Evolutionary conservation across 2,329 filamentous ascomycete species (phyloP).

Genomic region (Penicillium occitanis): DNA sequence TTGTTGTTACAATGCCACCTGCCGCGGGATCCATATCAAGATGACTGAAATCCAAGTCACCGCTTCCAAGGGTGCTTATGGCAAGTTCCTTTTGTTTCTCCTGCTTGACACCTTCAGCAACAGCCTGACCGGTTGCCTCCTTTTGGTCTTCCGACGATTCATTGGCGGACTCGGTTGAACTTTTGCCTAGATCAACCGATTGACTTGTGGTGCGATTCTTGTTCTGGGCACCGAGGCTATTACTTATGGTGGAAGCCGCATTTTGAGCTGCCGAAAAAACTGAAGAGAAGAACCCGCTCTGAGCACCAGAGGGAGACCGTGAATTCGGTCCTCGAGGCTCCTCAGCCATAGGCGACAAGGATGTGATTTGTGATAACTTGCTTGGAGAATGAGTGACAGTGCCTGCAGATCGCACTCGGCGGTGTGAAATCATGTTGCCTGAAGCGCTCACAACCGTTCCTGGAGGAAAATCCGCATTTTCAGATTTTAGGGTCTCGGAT

Average conservation of each 20-base stretch:
- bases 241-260: conserved; percentile 78
- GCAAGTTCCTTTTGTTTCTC: conserved; percentile 66
- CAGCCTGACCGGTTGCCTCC: conserved; percentile 25
- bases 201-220: conserved; percentile 41
- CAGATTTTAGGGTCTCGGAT: conserved; percentile 28
- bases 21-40: conserved; percentile 64
- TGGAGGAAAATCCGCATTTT: conserved; percentile 29
- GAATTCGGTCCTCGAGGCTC: conserved; percentile 50
- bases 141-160: conserved; percentile 26
- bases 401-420: conserved; percentile 56
- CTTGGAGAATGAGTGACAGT: conserved; percentile 65
- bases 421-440: conserved; percentile 73
- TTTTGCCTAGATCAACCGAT: conserved; percentile 20
- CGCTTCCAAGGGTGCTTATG: conserved; percentile 83
- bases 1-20: conserved; percentile 37
- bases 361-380: conserved; percentile 76
- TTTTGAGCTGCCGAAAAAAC: conserved; percentile 92
- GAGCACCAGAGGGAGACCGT: conserved; percentile 58
- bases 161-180: conserved; percentile 27
- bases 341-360: conserved; percentile 75
- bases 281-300: conserved; percentile 81
- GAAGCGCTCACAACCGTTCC: conserved; percentile 62
- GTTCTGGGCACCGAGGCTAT: conserved; percentile 55
- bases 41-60: conserved; percentile 85
- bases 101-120: conserved; percentile 36